Base-by-base conservation (phyloP, 805 yeast species). In the Candida boleticola region DNA sequence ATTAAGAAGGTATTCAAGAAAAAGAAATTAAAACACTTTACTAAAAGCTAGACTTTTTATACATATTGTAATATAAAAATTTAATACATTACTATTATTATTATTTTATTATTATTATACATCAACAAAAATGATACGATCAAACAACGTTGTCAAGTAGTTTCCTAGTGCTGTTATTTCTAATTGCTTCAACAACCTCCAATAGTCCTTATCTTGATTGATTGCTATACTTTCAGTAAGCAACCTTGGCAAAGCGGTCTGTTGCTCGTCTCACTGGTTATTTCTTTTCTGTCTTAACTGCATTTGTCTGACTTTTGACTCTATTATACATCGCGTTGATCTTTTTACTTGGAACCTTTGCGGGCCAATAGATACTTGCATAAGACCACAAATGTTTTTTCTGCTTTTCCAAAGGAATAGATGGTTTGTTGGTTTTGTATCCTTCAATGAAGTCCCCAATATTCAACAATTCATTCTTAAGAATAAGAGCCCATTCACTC, bases 301-400 rank as follows among this genome's bases (percentile, higher is more conserved):
- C 27, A 13, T 22, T 23, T 19, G 20, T 35, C 38, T 31, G 35
- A 18, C 21, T 16, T 47, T 71, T 75, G 45, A 82, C 64, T 62
- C 83, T 79, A 46, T 66, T 73, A 61, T 87, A 89, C 96, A 89
- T 89, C 23, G 78, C 82, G 55, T 75, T 73, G 47, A 89, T 78
- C 64, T 84, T 84, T 29, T 71, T 63, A 46, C 92, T 83, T 32
- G 85, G 79, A n/a, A 83, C 96, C 47, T 77, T 76, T 3, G 81
- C 85, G 2, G 97, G 97, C 97, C 97, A 89, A 66, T 81, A 89
- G 41, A 78, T 75, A 17, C 89, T 74, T 3, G 93, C 88, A 59
- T 83, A 88, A 23, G 85, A 77, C 96, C 97, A 89, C 45, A 89
- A 63, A 53, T 88, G 93, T 57, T 77, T 82, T 43, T 71, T 68